Percentiles rank a stretch among this genome's conserved stretches.
Conservation (phyloP, 2,329 filamentous ascomycete genomes). For the Trichoderma sp. region DNA sequence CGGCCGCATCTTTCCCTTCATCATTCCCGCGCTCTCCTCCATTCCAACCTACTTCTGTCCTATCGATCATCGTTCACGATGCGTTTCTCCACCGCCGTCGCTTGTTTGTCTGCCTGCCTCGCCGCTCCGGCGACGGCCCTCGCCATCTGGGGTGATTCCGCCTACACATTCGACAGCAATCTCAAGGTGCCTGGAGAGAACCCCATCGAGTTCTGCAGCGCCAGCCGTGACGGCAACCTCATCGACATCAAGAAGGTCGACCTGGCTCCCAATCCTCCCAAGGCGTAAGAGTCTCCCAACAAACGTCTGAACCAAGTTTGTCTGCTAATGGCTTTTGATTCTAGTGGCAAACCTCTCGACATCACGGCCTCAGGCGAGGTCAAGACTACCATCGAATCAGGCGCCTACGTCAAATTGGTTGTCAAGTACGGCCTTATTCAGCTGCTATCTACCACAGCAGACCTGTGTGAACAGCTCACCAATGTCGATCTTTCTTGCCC, state of each 20-base stretch:
- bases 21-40: not conserved
- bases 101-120: slow-evolving; percentile 49
- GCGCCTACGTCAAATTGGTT: slow-evolving; percentile 76
- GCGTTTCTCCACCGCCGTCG: slow-evolving; percentile 45
- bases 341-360: slow-evolving; percentile 72
- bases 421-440: slow-evolving; percentile 96
- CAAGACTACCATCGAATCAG: slow-evolving; percentile 69
- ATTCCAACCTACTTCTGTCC: not conserved
- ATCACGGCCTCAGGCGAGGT: slow-evolving; percentile 82
- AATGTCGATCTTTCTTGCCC: slow-evolving; percentile 91
- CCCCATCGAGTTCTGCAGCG: slow-evolving; percentile 75
- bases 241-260: slow-evolving; percentile 79
- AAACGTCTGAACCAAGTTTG: not conserved
- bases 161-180: slow-evolving; percentile 45
- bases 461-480: slow-evolving; percentile 85
- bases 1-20: not conserved
- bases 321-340: slow-evolving; percentile 31
- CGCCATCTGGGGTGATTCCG: slow-evolving; percentile 44
- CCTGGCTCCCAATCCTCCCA: slow-evolving; percentile 80
- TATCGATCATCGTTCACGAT: slow-evolving; percentile 31
- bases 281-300: slow-evolving; percentile 59
- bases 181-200: slow-evolving; percentile 80
- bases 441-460: slow-evolving; percentile 75
- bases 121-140: slow-evolving; percentile 46
- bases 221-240: slow-evolving; percentile 67